Percentiles rank a stretch among this genome's conserved stretches.
Evolutionary conservation across 1,284 basidiomycete species (phyloP).

Genomic region (Apiotrichum gamsii): DNA sequence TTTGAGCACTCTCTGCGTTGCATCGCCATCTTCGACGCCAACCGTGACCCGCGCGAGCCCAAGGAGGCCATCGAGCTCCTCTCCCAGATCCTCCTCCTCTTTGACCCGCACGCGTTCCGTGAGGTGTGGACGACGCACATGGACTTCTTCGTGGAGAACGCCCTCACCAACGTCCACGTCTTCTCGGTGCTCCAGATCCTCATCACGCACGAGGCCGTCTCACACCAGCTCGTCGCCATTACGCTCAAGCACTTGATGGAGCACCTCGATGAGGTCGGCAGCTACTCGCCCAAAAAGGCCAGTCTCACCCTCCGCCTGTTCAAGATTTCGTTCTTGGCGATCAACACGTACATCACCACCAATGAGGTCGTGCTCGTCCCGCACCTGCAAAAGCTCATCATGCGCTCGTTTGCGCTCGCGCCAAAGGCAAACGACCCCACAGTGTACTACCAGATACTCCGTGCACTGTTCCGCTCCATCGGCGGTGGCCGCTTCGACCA

Average conservation of each 20-base stretch:
- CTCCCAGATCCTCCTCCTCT: conserved; percentile 66
- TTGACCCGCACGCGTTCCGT: conserved; percentile 85
- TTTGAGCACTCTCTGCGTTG: conserved; percentile 81
- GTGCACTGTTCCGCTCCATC: conserved; percentile 92
- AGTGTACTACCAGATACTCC: conserved; percentile 91
- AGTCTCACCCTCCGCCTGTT: conserved; percentile 82
- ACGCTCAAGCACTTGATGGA: conserved; percentile 82
- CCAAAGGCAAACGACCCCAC: conserved; percentile 84
- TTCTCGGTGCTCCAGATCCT: conserved; percentile 82
- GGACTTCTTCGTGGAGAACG: conserved; percentile 75
- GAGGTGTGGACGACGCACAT: conserved; percentile 91
- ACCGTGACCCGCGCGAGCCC: conserved; percentile 66
- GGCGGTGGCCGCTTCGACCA: conserved; percentile 96
- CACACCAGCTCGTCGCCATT: conserved; percentile 86
- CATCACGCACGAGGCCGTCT: conserved; percentile 76
- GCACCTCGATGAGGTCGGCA: conserved; percentile 75
- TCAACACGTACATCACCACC: conserved; percentile 65
- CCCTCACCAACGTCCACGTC: conserved; percentile 69
- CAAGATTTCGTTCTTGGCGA: conserved; percentile 93
- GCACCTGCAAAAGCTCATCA: conserved; percentile 88
- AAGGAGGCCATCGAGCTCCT: conserved; percentile 86
- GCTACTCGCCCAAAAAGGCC: conserved; percentile 69
- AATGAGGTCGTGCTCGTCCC: conserved; percentile 92
- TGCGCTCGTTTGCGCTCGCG: conserved; percentile 93
- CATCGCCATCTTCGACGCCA: conserved; percentile 74